Conservation (phyloP, 768 basidiomycete species). For the Lactarius indigo region DNA sequence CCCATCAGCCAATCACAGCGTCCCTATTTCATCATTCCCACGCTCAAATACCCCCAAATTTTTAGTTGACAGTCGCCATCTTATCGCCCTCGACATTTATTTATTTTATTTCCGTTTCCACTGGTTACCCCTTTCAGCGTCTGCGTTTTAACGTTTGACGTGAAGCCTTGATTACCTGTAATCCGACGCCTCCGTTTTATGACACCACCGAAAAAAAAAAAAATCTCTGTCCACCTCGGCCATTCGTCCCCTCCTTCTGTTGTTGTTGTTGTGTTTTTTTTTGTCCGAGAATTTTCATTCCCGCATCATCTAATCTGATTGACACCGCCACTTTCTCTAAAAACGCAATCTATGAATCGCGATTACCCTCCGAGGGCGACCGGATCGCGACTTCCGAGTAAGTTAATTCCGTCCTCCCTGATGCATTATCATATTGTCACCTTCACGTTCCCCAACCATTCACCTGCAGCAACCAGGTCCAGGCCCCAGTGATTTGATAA, state of each 20-base stretch:
- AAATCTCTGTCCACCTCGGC: not conserved
- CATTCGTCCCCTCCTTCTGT: not conserved
- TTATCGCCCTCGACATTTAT: slow-evolving; percentile 10
- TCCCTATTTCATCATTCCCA: slow-evolving; percentile 16
- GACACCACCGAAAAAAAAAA: not conserved
- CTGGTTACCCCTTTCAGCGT: slow-evolving; percentile 19
- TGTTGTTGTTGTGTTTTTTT: not conserved
- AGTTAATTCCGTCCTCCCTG: not conserved
- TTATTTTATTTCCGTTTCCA: not conserved
- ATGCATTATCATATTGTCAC: slow-evolving; percentile 2
- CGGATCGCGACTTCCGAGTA: slow-evolving; percentile 13
- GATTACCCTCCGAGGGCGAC: slow-evolving; percentile 10
- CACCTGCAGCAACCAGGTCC: slow-evolving; percentile 15
- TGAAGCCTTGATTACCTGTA: slow-evolving; percentile 1
- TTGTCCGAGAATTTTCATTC: not conserved
- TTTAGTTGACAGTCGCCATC: slow-evolving; percentile 1
- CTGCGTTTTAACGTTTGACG: slow-evolving; percentile 21
- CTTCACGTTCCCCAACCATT: slow-evolving; percentile 13
- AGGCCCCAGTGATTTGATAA: slow-evolving; percentile 21
- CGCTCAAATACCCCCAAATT: slow-evolving; percentile 3
- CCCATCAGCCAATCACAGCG: slow-evolving; percentile 23
- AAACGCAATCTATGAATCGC: slow-evolving; percentile 13
- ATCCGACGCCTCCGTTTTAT: slow-evolving; percentile 16
- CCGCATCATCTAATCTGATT: slow-evolving; percentile 10
- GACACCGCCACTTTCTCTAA: slow-evolving; percentile 10